Evolutionary conservation across 2,329 filamentous ascomycete genomes (phyloP).

Genomic region (Fusarium citri): DNA sequence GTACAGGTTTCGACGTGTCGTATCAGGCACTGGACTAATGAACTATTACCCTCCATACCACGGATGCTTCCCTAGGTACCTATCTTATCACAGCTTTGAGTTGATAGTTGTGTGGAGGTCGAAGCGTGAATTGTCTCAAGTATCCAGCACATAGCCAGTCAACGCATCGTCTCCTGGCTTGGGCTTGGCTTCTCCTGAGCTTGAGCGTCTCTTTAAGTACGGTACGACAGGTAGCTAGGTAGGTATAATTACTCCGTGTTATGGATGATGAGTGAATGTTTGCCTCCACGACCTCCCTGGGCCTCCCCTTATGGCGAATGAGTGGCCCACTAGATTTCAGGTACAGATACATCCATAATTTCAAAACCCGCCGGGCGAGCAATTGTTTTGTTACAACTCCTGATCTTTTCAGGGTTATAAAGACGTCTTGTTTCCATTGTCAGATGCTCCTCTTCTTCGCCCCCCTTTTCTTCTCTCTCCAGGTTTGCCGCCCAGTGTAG

Average conservation of each 20-base stretch:
- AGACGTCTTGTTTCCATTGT: slow-evolving; percentile 16
- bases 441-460: not conserved
- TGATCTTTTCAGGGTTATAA: slow-evolving; percentile 9
- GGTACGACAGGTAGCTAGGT: not conserved
- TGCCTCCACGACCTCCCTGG: not conserved
- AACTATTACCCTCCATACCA: slow-evolving; percentile 1
- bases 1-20: slow-evolving; percentile 14
- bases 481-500: slow-evolving; percentile 32
- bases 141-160: slow-evolving; percentile 9
- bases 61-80: not conserved
- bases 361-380: slow-evolving; percentile 14
- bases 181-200: slow-evolving; percentile 4
- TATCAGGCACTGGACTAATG: slow-evolving; percentile 13
- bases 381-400: slow-evolving; percentile 12
- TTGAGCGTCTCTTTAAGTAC: slow-evolving; percentile 22
- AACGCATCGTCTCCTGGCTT: slow-evolving; percentile 29
- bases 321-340: slow-evolving; percentile 35
- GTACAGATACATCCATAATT: slow-evolving; percentile 42
- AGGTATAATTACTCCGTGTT: slow-evolving; percentile 37
- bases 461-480: slow-evolving; percentile 21
- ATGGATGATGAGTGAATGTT: slow-evolving; percentile 15
- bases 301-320: slow-evolving; percentile 26
- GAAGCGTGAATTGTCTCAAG: slow-evolving; percentile 40
- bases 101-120: slow-evolving; percentile 25
- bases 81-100: slow-evolving; percentile 29